These are phyloP conservation scores for Magnolia sinica DNA, from an alignment of 164 flowering plant genomes.

Conservation along the genomic window DNA sequence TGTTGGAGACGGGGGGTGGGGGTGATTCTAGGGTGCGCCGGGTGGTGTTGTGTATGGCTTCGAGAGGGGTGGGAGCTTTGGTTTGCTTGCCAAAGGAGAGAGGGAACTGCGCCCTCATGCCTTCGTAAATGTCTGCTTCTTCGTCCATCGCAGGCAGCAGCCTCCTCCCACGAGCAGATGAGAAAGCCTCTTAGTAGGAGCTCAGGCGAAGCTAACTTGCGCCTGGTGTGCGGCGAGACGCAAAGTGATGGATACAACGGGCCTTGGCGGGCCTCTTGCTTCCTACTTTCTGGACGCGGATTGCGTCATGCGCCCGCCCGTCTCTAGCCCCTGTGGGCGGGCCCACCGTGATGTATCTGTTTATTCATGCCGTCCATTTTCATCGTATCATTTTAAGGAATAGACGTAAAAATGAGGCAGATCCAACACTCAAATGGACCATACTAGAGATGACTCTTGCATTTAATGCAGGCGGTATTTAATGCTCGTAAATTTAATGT, in stretches of 20 bases:
- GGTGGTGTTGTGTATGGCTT: conserved; percentile 70
- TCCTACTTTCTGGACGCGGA: too few relatives aligned
- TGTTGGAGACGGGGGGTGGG: conserved; percentile 1
- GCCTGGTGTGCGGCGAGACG: not conserved
- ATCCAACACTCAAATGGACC: too few relatives aligned
- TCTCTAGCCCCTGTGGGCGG: too few relatives aligned
- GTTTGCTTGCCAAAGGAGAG: conserved; percentile 79
- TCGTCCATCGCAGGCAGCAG: conserved; percentile 1
- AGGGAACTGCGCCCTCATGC: conserved; percentile 79
- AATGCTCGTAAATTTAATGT: too few relatives aligned
- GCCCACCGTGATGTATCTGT: too few relatives aligned
- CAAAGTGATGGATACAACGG: not conserved
- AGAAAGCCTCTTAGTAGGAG: not conserved
- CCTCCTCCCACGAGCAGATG: not conserved
- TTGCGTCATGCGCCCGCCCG: too few relatives aligned
- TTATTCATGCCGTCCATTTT: too few relatives aligned
- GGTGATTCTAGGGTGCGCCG: conserved; percentile 37
- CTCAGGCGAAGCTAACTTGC: not conserved
- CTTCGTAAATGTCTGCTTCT: conserved; percentile 78
- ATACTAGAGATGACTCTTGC: too few relatives aligned
- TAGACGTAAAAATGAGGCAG: too few relatives aligned
- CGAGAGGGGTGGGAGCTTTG: conserved; percentile 67
- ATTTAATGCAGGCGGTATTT: too few relatives aligned
- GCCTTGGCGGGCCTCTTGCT: not conserved
- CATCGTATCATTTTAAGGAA: too few relatives aligned